Conservation (phyloP, 2,329 filamentous ascomycete species). For the Pseudovirgaria hyperparasitica region DNA sequence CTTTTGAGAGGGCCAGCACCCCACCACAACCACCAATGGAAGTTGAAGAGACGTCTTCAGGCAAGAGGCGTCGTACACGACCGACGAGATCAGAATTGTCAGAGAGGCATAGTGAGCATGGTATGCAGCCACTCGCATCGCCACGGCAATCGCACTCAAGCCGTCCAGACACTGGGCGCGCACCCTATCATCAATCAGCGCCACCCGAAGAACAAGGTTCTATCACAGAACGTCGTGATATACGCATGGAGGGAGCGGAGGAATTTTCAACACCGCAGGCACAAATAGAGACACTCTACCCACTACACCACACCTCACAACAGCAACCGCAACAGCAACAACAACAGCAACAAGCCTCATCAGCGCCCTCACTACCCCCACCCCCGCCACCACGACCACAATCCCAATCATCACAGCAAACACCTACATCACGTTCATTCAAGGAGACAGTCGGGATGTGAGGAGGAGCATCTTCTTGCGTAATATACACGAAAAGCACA, state of each 20-base stretch:
- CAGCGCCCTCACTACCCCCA: neutral
- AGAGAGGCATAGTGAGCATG: conserved; percentile 11
- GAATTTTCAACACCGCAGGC: conserved; percentile 11
- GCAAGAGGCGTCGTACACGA: conserved; percentile 19
- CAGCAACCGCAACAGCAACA: too few relatives aligned
- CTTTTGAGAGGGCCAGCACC: conserved; percentile 12
- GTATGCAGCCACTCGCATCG: too few relatives aligned
- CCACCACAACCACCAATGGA: conserved; percentile 11
- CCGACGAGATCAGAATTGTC: conserved; percentile 20
- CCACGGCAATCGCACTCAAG: too few relatives aligned
- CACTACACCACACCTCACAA: too few relatives aligned
- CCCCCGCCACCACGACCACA: neutral
- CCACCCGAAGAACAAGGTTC: too few relatives aligned
- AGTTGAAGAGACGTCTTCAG: conserved; percentile 20
- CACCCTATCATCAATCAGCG: too few relatives aligned
- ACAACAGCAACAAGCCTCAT: too few relatives aligned
- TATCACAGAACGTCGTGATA: too few relatives aligned
- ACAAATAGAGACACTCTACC: too few relatives aligned
- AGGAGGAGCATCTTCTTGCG: too few relatives aligned
- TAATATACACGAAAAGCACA: too few relatives aligned
- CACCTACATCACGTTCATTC: conserved; percentile 28
- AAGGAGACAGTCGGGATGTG: conserved; percentile 31
- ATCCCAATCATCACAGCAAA: conserved; percentile 18
- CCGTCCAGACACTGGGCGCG: too few relatives aligned
- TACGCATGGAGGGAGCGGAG: conserved; percentile 25